A percentile compares a stretch with the other conserved stretches of the same genome.
phyloP scores from a whole-genome alignment of 768 basidiomycete species.

The Tricholoma sp. region DNA sequence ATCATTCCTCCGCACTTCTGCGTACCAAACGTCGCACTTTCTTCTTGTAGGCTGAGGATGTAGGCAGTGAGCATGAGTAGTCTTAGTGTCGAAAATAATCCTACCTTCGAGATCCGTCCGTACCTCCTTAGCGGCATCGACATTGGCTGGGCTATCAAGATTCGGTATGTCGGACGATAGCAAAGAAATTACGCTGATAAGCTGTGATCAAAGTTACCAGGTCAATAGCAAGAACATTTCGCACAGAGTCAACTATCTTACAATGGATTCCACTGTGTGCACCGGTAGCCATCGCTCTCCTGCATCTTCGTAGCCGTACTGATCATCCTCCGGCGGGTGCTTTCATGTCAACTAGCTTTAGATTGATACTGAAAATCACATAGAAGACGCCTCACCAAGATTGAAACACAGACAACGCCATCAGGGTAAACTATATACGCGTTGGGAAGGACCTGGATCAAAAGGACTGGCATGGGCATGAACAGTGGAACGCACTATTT shows the following conservation, averaged over 20 bases:
- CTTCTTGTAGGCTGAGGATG: constrained; percentile 77
- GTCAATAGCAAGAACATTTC: constrained; percentile 3
- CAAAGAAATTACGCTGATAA: constrained; percentile 93
- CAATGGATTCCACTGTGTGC: constrained; percentile 95
- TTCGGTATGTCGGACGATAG: constrained; percentile 90
- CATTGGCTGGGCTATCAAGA: constrained; percentile 91
- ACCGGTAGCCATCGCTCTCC: constrained; percentile 98
- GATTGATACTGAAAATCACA: background rate
- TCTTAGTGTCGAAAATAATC: constrained; percentile 11
- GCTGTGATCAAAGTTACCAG: constrained; percentile 41
- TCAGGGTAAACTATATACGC: constrained; percentile 77
- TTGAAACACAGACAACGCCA: constrained; percentile 94
- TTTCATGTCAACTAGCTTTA: constrained; percentile 23
- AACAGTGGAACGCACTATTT: constrained; percentile 62
- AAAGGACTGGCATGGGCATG: background rate
- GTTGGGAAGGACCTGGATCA: constrained; percentile 5
- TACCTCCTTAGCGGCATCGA: constrained; percentile 91
- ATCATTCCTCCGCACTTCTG: constrained; percentile 80
- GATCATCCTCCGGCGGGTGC: constrained; percentile 96
- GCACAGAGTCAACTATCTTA: constrained; percentile 27
- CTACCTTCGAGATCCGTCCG: constrained; percentile 58
- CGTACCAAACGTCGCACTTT: constrained; percentile 89
- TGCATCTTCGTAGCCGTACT: constrained; percentile 95
- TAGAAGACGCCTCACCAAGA: constrained; percentile 53
- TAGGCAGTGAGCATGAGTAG: constrained; percentile 6